Percentiles rank a stretch among this genome's conserved stretches.
Evolutionary conservation across 1,284 basidiomycete genomes (phyloP).

Genomic region (Agaricales sp.): DNA sequence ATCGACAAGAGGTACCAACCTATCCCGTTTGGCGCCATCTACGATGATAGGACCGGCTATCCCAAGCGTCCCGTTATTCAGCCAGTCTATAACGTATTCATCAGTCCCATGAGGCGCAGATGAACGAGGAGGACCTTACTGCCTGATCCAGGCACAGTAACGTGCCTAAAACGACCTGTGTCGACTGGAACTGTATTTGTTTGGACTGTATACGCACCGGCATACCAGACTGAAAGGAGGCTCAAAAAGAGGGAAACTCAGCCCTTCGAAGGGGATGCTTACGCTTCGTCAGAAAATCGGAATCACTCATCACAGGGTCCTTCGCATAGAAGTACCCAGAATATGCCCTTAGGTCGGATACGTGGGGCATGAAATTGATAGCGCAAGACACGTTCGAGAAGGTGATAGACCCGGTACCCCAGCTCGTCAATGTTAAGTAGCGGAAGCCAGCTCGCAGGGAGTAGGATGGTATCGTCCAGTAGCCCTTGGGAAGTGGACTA

Average conservation of each 20-base stretch:
- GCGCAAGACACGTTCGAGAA: constrained; percentile 43
- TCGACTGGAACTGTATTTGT: constrained; percentile 46
- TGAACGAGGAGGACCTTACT: no score
- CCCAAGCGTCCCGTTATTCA: constrained; percentile 44
- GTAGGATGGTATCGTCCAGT: constrained; percentile 39
- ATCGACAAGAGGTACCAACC: no score
- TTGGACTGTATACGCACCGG: constrained; percentile 53
- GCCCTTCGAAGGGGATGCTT: no score
- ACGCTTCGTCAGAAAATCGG: constrained; percentile 42
- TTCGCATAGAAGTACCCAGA: constrained; percentile 44
- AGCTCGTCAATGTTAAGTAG: constrained; percentile 41
- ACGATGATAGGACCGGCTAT: constrained; percentile 52
- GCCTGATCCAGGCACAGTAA: constrained; percentile 30
- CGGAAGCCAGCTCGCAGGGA: constrained; percentile 44
- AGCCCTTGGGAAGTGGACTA: constrained; percentile 25
- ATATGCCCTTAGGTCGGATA: constrained; percentile 39
- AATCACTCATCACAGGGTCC: constrained; percentile 35
- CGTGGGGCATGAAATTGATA: constrained; percentile 47
- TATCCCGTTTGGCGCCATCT: constrained; percentile 51
- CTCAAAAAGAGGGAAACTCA: no score
- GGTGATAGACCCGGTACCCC: constrained; percentile 21
- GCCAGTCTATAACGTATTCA: constrained; percentile 44
- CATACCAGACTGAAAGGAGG: constrained; percentile 41
- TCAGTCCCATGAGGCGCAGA: no score
- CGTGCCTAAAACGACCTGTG: constrained; percentile 33